Conservation (phyloP, 176 grass and related monocot species). For the Oryza meridionalis region DNA sequence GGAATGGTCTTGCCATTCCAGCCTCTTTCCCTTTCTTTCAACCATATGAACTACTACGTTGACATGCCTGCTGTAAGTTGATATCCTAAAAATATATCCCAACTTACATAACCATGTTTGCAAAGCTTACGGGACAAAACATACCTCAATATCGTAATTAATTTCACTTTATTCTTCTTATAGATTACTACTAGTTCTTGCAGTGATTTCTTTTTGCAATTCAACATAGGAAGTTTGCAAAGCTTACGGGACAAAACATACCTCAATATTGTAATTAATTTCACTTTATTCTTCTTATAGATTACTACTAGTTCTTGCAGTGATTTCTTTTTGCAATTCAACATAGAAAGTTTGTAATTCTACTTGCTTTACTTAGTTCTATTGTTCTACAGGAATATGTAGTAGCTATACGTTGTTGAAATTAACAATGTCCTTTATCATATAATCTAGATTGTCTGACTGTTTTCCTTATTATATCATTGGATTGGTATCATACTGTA, state of each 20-base stretch:
- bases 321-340: neutral
- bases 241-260: neutral
- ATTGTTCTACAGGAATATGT: neutral
- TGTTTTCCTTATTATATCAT: neutral
- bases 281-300: neutral
- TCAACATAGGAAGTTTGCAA: neutral
- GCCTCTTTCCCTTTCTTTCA: constrained; percentile 75
- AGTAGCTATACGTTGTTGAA: neutral
- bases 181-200: neutral
- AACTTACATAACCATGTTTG: constrained; percentile 10
- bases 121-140: constrained; percentile 3
- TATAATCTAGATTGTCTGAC: neutral
- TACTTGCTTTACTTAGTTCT: neutral
- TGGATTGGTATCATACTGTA: neutral
- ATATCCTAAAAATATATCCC: constrained; percentile 9
- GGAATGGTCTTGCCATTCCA: constrained; percentile 79
- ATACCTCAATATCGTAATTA: neutral
- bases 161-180: neutral
- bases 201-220: neutral
- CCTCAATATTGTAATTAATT: neutral
- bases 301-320: neutral
- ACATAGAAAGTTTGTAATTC: neutral
- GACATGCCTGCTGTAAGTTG: constrained; percentile 70
- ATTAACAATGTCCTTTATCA: neutral
- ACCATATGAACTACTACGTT: constrained; percentile 69